Base-by-base conservation (phyloP, 1,284 basidiomycete genomes). In the Tylopilus sp. region DNA sequence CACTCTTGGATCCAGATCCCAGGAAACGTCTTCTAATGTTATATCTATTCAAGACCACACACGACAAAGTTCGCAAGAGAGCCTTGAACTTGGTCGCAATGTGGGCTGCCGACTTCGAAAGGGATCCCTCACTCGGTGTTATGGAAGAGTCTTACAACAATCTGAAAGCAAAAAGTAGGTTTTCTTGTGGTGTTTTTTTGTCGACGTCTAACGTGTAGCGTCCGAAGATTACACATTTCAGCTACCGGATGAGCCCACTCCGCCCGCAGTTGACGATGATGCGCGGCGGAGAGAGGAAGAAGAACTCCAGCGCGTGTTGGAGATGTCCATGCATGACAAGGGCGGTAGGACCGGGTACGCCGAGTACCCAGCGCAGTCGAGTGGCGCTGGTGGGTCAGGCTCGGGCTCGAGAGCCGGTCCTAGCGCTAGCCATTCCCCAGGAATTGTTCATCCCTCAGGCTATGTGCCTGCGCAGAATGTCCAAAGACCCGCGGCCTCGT, bases 61-160 rank as follows among this genome's bases (percentile, higher is more conserved):
- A 97, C 73, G 91, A 95, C 15, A 94, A 94, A 74, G 97, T 99
- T 39, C 91, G 92, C 77, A 89, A 89, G 70, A 88, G 94, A 61
- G 89, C 91, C 0, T 81, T 98, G 33, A 80, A 77, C 13, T 84
- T 97, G 59, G 87, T 99, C 70, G 92, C 91, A 51, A 83, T 89
- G 67, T 99, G 98, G 98, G 89, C 93, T 0, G 86, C 86, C 65
- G 95, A 97, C 62, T 97, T 96, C 73, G 91, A 93, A 78, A 85
- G 86, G 33, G 93, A 97, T 71, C 81, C 91, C 6, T 89, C 92
- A 29, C 86, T 99, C 8, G 95, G 95, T 5, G 84, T 99, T 56
- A 97, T 98, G 91, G 91, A 93, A 70, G 96, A 98, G 72, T 93
- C 95, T 57, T 95, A 95, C 75, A 91, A 94, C 67, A 86, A 82